A percentile compares a stretch with the other conserved stretches of the same genome.
phyloP scores from a whole-genome alignment of 306 rosid genomes.

The Senna siamea region DNA sequence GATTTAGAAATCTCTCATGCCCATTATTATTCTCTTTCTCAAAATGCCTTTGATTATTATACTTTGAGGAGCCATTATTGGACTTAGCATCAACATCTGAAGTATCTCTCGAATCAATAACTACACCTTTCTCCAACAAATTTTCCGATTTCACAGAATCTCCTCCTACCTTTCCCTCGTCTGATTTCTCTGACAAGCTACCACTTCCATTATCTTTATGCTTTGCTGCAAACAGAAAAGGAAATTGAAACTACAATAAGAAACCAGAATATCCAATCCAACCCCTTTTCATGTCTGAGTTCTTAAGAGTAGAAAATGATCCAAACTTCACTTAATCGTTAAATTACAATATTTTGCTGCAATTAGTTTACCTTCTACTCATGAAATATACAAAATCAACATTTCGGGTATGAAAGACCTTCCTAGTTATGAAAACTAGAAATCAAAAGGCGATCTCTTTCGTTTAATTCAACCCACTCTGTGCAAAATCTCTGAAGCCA shows the following conservation, averaged over 20 bases:
- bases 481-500: neutral
- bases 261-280: slow-evolving; percentile 36
- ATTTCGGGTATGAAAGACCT: neutral
- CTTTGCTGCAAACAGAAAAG: slow-evolving; percentile 59
- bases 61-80: slow-evolving; percentile 42
- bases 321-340: neutral
- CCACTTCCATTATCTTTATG: slow-evolving; percentile 61
- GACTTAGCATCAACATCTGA: slow-evolving; percentile 63
- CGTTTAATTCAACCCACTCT: neutral
- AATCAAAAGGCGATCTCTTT: neutral
- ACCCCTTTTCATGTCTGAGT: slow-evolving; percentile 14
- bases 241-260: slow-evolving; percentile 26
- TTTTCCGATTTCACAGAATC: slow-evolving; percentile 51
- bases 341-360: neutral
- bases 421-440: neutral
- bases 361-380: neutral
- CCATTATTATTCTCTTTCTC: slow-evolving; percentile 47
- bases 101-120: slow-evolving; percentile 48
- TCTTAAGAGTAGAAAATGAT: neutral
- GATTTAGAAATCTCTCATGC: slow-evolving; percentile 43
- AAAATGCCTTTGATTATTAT: slow-evolving; percentile 46
- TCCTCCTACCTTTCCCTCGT: slow-evolving; percentile 60
- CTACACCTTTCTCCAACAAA: slow-evolving; percentile 56
- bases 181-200: slow-evolving; percentile 61
- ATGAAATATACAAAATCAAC: neutral